Percentiles rank a stretch among this genome's conserved stretches.
These are phyloP conservation scores for Meyerozyma athensensis DNA, from an alignment of 1,139 yeast species.

Conservation along the genomic window DNA sequence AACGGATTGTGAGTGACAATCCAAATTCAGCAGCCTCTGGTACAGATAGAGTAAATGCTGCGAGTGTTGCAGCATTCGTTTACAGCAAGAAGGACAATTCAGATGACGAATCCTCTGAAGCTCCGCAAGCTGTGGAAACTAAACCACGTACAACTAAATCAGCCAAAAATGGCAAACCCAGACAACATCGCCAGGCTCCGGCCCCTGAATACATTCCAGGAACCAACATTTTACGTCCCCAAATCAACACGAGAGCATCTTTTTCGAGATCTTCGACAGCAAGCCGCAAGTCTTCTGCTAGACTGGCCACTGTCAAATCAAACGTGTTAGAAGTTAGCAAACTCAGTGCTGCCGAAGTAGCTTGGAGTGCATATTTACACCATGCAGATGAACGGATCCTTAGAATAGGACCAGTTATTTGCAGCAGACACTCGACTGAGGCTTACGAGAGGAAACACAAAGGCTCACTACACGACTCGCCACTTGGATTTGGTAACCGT, in stretches of 20 bases:
- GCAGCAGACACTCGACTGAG: conserved; percentile 36
- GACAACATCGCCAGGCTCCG: conserved; percentile 6
- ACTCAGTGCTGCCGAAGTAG: conserved; percentile 55
- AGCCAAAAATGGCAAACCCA: conserved; percentile 6
- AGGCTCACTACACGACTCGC: conserved; percentile 59
- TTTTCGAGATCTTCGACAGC: conserved; percentile 20
- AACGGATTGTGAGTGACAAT: conserved; percentile 16
- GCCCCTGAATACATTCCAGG: conserved; percentile 49
- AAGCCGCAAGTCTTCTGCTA: conserved; percentile 13
- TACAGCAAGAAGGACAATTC: conserved; percentile 25
- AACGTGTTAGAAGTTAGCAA: conserved; percentile 47
- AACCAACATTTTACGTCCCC: conserved; percentile 54
- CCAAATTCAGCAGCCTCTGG: conserved; percentile 4
- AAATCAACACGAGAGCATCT: conserved; percentile 37
- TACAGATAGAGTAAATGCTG: conserved; percentile 25
- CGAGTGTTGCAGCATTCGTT: conserved; percentile 44
- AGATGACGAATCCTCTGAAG: conserved; percentile 10
- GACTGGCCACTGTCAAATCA: conserved; percentile 18
- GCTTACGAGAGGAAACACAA: conserved; percentile 51
- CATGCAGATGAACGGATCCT: conserved; percentile 69
- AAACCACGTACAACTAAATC: conserved; percentile 4
- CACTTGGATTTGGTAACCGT: conserved; percentile 38
- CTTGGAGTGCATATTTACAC: conserved; percentile 59
- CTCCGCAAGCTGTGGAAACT: background rate
- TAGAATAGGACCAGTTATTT: conserved; percentile 53